phyloP scores from a whole-genome alignment of 169 alveolate species.

The Eimeria necatrix region DNA sequence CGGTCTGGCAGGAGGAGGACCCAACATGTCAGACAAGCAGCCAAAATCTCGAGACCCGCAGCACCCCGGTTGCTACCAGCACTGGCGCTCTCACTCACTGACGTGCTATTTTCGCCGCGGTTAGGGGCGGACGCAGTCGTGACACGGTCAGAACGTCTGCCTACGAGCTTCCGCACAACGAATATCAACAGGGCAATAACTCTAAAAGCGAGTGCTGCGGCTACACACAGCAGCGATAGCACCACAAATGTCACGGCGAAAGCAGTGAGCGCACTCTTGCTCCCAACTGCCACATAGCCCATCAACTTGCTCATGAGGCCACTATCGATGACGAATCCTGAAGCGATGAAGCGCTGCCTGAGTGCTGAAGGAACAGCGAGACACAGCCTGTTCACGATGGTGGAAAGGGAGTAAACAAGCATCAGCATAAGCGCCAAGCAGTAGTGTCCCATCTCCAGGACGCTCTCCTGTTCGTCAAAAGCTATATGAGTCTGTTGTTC shows the following conservation, averaged over 20 bases:
- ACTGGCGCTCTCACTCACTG: neutral
- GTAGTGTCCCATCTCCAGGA: conserved; percentile 52
- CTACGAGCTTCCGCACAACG: neutral
- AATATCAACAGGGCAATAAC: neutral
- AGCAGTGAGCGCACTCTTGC: conserved; percentile 34
- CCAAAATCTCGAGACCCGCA: conserved; percentile 55
- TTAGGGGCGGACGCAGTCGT: neutral
- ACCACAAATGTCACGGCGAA: conserved; percentile 58
- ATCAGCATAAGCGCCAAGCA: conserved; percentile 64
- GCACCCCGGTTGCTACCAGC: neutral
- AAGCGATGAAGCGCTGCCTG: neutral
- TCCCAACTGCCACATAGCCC: conserved; percentile 7
- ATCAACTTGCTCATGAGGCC: neutral
- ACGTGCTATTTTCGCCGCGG: neutral
- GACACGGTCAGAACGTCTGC: neutral
- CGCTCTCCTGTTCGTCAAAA: conserved; percentile 33
- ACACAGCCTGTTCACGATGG: conserved; percentile 29
- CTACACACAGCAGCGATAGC: conserved; percentile 32
- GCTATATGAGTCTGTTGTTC: neutral
- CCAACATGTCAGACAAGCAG: conserved; percentile 60
- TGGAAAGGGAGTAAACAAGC: conserved; percentile 23
- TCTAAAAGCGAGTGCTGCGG: neutral
- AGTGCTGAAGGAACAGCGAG: conserved; percentile 25
- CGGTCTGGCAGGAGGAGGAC: conserved; percentile 66
- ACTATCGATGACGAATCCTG: neutral